Base-by-base conservation (phyloP, 1,139 yeast genomes). In the Magnusiomyces magnusii region DNA sequence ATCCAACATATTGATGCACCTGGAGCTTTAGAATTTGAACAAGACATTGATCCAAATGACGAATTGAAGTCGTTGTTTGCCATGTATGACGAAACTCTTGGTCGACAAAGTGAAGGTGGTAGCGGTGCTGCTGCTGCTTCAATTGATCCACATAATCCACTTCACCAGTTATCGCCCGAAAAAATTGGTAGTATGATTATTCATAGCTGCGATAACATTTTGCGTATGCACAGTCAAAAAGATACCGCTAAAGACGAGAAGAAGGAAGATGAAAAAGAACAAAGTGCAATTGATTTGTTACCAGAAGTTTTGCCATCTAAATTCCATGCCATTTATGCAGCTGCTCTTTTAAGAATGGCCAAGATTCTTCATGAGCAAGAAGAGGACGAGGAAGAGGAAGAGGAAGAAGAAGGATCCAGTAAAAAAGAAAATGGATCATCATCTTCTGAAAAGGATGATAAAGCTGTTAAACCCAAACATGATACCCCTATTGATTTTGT, bases 321-420 rank as follows among this genome's bases (percentile, higher is more conserved):
- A 54, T 89, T 90, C 71, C 88, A 89, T 69, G 75, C 85, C 9
- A 81, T 87, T 39, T 92, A 91, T 69, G 91, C 90, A 0, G 74
- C 81, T 56, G 85, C 96, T 0, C 76, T 92, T 17, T 53, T 60
- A 36, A 66, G 61, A 7, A 62, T 66, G 49, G 60, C 62, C 24
- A 65, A 61, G 24, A 62, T 61, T 17, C n/a, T 54, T 24, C 59
- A 60, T 23, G 60, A 65, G 54, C 56, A 60, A 53, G 63, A 58
- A 36, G 63, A 55, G 28, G 54, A 62, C 28, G 68, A 67, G 15
- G 63, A 66, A 25, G 60, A 62, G 23, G 66, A 61, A 31, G 63
- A 61, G 24, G 28, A 53, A n/a, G 60, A 60, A 23, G 59, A 64
- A 53, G 56, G 58, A 50, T 27, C 53, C 23, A 59, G 59, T 21